Conservation (phyloP, 192 early-diverging fungal genomes). For the Coemansia sp. region DNA sequence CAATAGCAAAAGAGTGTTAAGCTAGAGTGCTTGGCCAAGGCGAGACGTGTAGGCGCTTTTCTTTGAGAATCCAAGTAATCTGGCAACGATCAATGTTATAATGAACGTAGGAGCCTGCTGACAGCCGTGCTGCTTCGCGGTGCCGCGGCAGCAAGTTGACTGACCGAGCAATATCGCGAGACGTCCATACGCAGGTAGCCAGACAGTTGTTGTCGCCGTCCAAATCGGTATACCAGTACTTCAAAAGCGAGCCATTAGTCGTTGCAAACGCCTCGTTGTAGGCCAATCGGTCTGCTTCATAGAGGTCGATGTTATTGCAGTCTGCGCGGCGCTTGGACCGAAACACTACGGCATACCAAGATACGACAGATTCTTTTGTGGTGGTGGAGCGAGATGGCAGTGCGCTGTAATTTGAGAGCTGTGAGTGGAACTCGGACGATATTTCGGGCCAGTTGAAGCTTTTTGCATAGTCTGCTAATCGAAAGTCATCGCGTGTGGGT, state of each 20-base stretch:
- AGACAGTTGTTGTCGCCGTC: slow-evolving; percentile 45
- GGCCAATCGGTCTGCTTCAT: slow-evolving; percentile 37
- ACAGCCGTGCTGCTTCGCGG: slow-evolving; percentile 26
- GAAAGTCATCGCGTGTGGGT: slow-evolving; percentile 22
- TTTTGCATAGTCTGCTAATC: slow-evolving; percentile 27
- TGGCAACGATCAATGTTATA: slow-evolving; percentile 41
- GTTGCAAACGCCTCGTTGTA: slow-evolving; percentile 40
- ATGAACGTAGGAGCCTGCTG: slow-evolving; percentile 41
- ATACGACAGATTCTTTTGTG: not conserved
- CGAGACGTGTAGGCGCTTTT: not conserved
- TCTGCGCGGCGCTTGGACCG: slow-evolving; percentile 38
- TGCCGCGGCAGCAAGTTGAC: slow-evolving; percentile 42
- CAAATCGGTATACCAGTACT: slow-evolving; percentile 48
- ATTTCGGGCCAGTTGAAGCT: slow-evolving; percentile 50
- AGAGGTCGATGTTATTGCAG: slow-evolving; percentile 43
- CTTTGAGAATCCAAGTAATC: slow-evolving; percentile 14
- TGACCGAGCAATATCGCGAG: slow-evolving; percentile 35
- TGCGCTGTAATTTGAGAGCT: not conserved
- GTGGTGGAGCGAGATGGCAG: not conserved
- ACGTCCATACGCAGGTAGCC: slow-evolving; percentile 50
- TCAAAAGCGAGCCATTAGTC: slow-evolving; percentile 37
- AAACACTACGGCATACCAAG: slow-evolving; percentile 53
- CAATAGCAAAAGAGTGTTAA: not conserved
- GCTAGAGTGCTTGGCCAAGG: not conserved
- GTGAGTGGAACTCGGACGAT: slow-evolving; percentile 10